These are phyloP conservation scores for Globisporangium nagaii DNA, from an alignment of 352 stramenopile species.

Conservation along the genomic window DNA sequence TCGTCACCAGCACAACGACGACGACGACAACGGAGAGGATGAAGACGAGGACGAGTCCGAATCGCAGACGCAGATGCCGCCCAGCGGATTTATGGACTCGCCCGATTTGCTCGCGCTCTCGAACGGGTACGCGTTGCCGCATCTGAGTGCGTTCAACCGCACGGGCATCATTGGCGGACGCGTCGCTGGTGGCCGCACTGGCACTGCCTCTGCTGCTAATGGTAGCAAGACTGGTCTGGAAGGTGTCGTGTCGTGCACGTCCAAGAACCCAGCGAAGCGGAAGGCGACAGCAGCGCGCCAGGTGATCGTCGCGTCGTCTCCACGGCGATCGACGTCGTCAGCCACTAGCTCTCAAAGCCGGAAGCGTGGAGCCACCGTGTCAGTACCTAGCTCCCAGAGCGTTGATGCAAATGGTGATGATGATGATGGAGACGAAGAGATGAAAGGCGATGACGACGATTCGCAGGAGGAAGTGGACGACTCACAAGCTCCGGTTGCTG, in stretches of 20 bases:
- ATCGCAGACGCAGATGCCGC: slow-evolving; percentile 14
- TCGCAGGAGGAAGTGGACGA: slow-evolving; percentile 27
- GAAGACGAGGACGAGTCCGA: slow-evolving; percentile 18
- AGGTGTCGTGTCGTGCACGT: neutral
- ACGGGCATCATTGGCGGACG: neutral
- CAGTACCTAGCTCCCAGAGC: slow-evolving; percentile 2
- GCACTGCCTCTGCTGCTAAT: neutral
- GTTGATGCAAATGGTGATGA: too few species aligned
- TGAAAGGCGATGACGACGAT: too few species aligned
- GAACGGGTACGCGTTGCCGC: neutral
- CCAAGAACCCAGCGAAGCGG: neutral
- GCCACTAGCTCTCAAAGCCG: neutral
- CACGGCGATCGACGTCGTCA: neutral
- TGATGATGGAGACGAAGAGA: too few species aligned
- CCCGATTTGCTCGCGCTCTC: slow-evolving; percentile 9
- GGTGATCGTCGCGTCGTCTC: neutral
- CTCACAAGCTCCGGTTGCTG: neutral
- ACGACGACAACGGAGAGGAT: slow-evolving; percentile 1
- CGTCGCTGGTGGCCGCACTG: neutral
- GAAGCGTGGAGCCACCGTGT: neutral
- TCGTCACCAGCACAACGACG: neutral
- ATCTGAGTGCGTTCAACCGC: neutral
- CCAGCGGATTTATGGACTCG: slow-evolving; percentile 7
- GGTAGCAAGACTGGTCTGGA: neutral
- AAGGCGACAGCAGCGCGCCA: neutral